These are phyloP conservation scores for Celoporthe dispersa DNA, from an alignment of 2,329 filamentous ascomycete species.

Conservation along the genomic window DNA sequence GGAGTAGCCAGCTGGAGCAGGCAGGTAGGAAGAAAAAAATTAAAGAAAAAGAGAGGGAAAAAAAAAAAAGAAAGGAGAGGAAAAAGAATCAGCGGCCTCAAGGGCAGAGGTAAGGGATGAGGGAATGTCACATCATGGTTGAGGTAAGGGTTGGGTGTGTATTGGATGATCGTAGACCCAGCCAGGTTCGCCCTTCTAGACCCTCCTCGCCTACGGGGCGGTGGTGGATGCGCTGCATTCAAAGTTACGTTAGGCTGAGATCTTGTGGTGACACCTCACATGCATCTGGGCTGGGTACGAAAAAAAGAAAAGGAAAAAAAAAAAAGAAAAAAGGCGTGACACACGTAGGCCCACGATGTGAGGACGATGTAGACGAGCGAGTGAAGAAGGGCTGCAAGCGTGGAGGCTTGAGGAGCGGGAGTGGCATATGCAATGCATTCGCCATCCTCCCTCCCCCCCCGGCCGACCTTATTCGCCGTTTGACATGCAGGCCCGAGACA, in stretches of 20 bases:
- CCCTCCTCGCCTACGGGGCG: neutral
- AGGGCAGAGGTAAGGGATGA: constrained; percentile 20
- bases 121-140: constrained; percentile 20
- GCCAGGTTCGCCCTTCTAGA: constrained; percentile 12
- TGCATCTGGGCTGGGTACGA: constrained; percentile 11
- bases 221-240: constrained; percentile 16
- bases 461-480: constrained; percentile 20
- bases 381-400: constrained; percentile 12
- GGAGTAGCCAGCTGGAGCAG: constrained; percentile 12
- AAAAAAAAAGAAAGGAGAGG: neutral
- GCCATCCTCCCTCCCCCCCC: constrained; percentile 21
- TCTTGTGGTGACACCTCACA: constrained; percentile 24
- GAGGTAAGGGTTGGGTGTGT: constrained; percentile 11
- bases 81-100: neutral
- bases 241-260: constrained; percentile 24
- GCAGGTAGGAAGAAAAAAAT: constrained; percentile 13
- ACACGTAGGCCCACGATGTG: constrained; percentile 16
- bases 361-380: constrained; percentile 16
- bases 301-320: neutral
- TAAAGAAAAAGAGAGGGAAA: neutral
- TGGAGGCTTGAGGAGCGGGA: constrained; percentile 17
- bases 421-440: constrained; percentile 26
- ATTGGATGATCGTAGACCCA: constrained; percentile 23
- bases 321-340: neutral
- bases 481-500: constrained; percentile 25